These are phyloP conservation scores for Helicocarpus griseus DNA, from an alignment of 2,329 filamentous ascomycete genomes.

Conservation along the genomic window DNA sequence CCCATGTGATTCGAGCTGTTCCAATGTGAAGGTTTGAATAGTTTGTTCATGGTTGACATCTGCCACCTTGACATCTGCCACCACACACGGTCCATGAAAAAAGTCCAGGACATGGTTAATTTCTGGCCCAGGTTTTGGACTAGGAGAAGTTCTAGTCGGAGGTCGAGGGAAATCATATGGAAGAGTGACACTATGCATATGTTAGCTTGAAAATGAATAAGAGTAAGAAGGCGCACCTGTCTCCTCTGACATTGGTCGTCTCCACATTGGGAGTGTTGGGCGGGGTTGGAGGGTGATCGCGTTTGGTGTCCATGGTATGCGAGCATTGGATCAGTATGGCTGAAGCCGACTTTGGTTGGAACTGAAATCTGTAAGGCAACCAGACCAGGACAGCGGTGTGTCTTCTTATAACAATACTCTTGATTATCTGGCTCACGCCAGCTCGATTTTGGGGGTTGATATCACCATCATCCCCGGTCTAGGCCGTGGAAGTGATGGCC, in stretches of 20 bases:
- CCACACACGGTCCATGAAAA: neutral
- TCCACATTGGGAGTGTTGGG: neutral
- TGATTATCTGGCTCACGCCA: neutral
- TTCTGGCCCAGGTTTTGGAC: neutral
- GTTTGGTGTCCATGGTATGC: neutral
- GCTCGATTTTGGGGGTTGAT: neutral
- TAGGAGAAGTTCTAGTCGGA: neutral
- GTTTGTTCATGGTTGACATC: no score
- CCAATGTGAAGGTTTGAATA: neutral
- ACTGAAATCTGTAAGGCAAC: neutral
- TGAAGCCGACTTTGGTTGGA: neutral
- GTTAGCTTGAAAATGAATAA: neutral
- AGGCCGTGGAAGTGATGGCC: neutral
- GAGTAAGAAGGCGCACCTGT: neutral
- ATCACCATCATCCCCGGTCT: neutral
- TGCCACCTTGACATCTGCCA: neutral
- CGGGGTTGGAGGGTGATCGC: neutral
- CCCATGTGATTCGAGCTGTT: neutral
- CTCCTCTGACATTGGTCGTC: neutral
- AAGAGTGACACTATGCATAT: neutral
- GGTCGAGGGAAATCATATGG: neutral
- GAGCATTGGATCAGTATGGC: neutral
- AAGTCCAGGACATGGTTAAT: neutral
- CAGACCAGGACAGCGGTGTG: neutral
- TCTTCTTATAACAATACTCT: neutral